A percentile compares a stretch with the other conserved stretches of the same genome.
These are phyloP conservation scores for Yamadazyma triangularis DNA, from an alignment of 1,139 yeast genomes.

Conservation along the genomic window DNA sequence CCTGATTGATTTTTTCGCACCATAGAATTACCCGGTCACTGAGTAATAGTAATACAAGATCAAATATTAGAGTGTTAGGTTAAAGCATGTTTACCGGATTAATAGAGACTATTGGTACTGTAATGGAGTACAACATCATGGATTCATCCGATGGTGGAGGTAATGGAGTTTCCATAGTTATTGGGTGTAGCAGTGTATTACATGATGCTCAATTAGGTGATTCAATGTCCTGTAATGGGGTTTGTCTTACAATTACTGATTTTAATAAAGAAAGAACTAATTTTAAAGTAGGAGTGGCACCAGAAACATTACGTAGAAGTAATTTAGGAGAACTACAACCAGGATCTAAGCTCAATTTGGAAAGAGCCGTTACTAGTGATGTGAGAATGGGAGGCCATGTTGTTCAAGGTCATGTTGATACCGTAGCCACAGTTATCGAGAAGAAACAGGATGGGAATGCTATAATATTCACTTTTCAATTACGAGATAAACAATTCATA, in stretches of 20 bases:
- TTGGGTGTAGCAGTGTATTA: constrained; percentile 59
- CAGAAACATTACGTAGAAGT: constrained; percentile 84
- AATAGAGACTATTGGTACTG: constrained; percentile 78
- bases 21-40: too few species aligned
- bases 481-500: constrained; percentile 60
- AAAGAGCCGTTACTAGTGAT: constrained; percentile 80
- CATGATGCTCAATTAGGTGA: constrained; percentile 88
- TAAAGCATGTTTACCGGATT: constrained; percentile 90
- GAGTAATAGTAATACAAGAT: too few species aligned
- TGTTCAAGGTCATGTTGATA: constrained; percentile 97
- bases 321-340: constrained; percentile 57
- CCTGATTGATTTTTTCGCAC: too few species aligned
- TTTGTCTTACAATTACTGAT: constrained; percentile 91
- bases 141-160: constrained; percentile 67
- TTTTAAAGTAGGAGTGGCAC: constrained; percentile 90
- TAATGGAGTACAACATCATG: constrained; percentile 39
- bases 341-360: constrained; percentile 75
- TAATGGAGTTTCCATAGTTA: constrained; percentile 68
- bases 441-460: constrained; percentile 71
- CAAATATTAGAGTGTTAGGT: too few species aligned
- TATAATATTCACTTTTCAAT: constrained; percentile 65
- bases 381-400: constrained; percentile 94
- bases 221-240: constrained; percentile 86
- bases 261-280: constrained; percentile 44
- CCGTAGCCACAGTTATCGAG: constrained; percentile 64